Evolutionary conservation across 1,139 yeast genomes (phyloP).

Genomic region (Arxiozyma slooffiae): DNA sequence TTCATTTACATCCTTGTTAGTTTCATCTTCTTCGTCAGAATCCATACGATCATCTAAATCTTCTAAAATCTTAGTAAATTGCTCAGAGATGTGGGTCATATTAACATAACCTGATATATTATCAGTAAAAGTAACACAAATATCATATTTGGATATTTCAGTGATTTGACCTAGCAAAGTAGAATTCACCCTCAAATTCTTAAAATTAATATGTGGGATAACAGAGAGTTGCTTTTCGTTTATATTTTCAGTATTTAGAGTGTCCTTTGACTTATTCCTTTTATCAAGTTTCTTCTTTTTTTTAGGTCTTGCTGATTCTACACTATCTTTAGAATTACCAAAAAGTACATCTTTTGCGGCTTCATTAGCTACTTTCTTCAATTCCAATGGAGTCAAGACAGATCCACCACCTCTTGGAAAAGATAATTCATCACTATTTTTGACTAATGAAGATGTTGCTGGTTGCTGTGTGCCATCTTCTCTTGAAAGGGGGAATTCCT

Average conservation of each 20-base stretch:
- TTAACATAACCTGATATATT: conserved; percentile 74
- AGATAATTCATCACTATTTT: conserved; percentile 44
- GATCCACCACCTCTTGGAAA: conserved; percentile 96
- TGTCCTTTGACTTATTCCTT: conserved; percentile 13
- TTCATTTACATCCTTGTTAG: conserved; percentile 17
- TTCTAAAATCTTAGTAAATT: conserved; percentile 49
- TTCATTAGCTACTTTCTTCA: conserved; percentile 86
- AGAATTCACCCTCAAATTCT: conserved; percentile 59
- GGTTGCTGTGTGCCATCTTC: conserved; percentile 33
- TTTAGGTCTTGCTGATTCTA: conserved; percentile 30
- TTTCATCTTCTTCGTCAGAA: conserved; percentile 28
- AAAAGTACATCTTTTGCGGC: conserved; percentile 81
- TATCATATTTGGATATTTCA: conserved; percentile 49
- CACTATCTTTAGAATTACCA: conserved; percentile 33
- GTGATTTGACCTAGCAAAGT: conserved; percentile 66
- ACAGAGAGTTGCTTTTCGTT: conserved; percentile 26
- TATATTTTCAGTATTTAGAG: conserved; percentile 14
- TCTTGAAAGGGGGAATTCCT: conserved; percentile 33
- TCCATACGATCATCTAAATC: conserved; percentile 40
- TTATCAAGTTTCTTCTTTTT: conserved; percentile 33
- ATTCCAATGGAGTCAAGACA: conserved; percentile 78
- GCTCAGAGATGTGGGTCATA: conserved; percentile 62
- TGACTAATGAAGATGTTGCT: conserved; percentile 27
- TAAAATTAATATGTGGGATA: conserved; percentile 54
- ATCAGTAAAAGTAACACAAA: conserved; percentile 71